Evolutionary conservation across 2,329 filamentous ascomycete species (phyloP).

Genomic region (Corynespora cassiicola): DNA sequence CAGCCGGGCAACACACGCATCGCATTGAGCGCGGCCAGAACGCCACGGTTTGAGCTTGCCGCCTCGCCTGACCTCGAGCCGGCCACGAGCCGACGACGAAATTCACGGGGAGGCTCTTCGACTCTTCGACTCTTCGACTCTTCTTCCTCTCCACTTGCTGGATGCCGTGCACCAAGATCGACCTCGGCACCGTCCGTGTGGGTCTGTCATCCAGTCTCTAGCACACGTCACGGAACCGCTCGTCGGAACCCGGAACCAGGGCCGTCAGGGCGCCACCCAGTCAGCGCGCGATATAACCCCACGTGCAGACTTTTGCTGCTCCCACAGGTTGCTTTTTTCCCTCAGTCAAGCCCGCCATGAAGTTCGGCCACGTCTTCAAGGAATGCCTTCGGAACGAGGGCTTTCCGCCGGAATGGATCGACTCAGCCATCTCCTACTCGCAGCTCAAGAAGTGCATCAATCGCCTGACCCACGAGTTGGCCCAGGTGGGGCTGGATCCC

Average conservation of each 20-base stretch:
- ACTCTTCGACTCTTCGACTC: constrained; percentile 1
- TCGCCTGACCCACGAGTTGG: constrained; percentile 75
- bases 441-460: constrained; percentile 91
- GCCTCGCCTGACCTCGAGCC: too few relatives aligned
- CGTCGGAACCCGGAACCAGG: constrained; percentile 14
- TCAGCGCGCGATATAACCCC: constrained; percentile 17
- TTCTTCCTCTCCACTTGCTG: not conserved
- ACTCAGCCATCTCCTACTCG: constrained; percentile 81
- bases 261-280: constrained; percentile 14
- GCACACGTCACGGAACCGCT: not conserved
- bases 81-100: too few relatives aligned
- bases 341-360: constrained; percentile 64
- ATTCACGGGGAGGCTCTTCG: too few relatives aligned
- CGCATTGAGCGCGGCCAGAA: too few relatives aligned
- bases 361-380: constrained; percentile 83
- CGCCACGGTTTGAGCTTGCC: too few relatives aligned
- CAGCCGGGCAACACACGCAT: too few relatives aligned
- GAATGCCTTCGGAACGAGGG: constrained; percentile 72
- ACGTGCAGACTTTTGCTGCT: constrained; percentile 33
- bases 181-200: not conserved
- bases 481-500: constrained; percentile 73
- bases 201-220: not conserved
- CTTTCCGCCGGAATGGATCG: constrained; percentile 75
- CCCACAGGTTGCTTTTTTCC: constrained; percentile 31
- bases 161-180: not conserved